Conservation (phyloP, 345 rosid genomes). For the Eucalyptus marginata region DNA sequence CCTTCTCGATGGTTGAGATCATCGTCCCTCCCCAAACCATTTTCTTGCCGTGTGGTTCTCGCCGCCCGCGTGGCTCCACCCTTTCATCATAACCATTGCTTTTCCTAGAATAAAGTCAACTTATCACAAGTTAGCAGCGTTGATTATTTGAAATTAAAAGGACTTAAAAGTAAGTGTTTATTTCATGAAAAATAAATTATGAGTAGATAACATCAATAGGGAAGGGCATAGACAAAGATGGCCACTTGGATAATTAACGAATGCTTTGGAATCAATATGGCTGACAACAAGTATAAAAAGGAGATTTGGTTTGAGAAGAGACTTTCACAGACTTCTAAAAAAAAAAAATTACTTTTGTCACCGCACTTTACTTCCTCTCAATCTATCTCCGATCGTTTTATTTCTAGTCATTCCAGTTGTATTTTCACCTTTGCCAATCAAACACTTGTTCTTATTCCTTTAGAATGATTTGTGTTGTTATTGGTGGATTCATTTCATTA, state of each 20-base stretch:
- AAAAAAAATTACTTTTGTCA: background rate
- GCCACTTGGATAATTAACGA: background rate
- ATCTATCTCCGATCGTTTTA: background rate
- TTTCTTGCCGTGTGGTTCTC: background rate
- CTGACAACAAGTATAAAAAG: background rate
- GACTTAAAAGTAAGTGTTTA: background rate
- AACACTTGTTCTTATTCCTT: background rate
- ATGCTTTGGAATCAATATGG: background rate
- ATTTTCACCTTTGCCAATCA: background rate
- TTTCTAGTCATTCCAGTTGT: background rate
- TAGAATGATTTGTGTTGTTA: background rate
- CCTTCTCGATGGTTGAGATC: background rate
- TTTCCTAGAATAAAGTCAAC: background rate
- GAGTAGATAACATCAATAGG: background rate
- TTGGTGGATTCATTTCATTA: background rate
- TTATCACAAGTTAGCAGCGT: background rate
- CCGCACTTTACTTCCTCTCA: background rate
- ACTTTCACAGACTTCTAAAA: background rate
- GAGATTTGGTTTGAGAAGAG: background rate
- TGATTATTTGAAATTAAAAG: background rate
- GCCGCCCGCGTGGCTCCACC: background rate
- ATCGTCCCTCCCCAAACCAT: background rate
- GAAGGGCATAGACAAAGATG: background rate
- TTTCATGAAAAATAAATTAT: background rate
- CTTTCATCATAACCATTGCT: background rate